Evolutionary conservation across 1,284 basidiomycete species (phyloP).

Genomic region (Taiwanofungus camphoratus): DNA sequence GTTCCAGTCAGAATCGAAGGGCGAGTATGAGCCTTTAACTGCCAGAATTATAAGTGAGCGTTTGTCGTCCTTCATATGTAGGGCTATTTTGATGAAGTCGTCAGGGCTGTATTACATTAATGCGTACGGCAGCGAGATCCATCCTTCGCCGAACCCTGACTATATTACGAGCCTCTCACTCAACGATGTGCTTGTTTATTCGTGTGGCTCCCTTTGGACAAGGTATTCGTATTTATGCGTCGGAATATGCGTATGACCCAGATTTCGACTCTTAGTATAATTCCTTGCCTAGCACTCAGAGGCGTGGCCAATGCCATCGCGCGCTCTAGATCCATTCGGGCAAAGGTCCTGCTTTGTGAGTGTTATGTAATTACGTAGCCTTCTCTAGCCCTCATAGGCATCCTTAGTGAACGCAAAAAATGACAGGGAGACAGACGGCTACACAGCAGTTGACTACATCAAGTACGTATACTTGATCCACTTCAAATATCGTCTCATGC

Average conservation of each 20-base stretch:
- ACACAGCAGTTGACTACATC: conserved; percentile 83
- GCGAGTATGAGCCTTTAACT: conserved; percentile 52
- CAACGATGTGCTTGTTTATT: conserved; percentile 80
- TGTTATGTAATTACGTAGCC: no score
- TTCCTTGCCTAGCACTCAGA: conserved; percentile 85
- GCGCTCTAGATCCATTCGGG: conserved; percentile 61
- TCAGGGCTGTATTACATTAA: conserved; percentile 90
- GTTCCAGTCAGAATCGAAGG: conserved; percentile 55
- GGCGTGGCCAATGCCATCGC: conserved; percentile 82
- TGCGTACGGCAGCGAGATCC: conserved; percentile 86
- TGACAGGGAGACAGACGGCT: conserved; percentile 88
- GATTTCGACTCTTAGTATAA: conserved; percentile 45
- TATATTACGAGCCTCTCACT: conserved; percentile 63
- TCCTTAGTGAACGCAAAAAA: conserved; percentile 78
- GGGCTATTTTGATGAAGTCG: neutral
- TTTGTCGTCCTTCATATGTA: neutral
- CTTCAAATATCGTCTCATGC: neutral
- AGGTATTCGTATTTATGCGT: conserved; percentile 44
- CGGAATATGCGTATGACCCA: conserved; percentile 1
- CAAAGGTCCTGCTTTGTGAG: conserved; percentile 83
- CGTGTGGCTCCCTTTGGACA: conserved; percentile 92
- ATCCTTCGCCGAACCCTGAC: conserved; percentile 82
- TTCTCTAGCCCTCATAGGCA: neutral
- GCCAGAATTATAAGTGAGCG: conserved; percentile 64
- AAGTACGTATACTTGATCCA: conserved; percentile 34